phyloP scores from a whole-genome alignment of 2,329 filamentous ascomycete species.

The Claviceps sp. region DNA sequence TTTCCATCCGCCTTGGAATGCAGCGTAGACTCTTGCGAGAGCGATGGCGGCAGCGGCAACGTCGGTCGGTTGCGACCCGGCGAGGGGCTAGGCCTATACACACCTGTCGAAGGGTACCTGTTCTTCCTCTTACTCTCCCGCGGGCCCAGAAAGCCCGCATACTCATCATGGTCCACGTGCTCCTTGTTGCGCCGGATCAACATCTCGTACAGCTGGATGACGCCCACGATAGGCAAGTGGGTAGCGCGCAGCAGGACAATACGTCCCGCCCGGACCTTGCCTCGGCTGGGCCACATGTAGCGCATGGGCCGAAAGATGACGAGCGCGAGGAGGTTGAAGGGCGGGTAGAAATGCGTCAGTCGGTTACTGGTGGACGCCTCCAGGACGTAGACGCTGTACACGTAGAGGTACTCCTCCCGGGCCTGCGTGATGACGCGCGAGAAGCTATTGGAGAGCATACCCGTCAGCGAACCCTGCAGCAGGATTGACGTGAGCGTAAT shows the following conservation, averaged over 20 bases:
- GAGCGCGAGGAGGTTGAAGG: slow-evolving; percentile 62
- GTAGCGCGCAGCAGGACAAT: slow-evolving; percentile 51
- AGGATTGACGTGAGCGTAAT: slow-evolving; percentile 66
- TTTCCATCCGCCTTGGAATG: slow-evolving; percentile 7
- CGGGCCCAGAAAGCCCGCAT: slow-evolving; percentile 35
- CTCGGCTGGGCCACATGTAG: slow-evolving; percentile 50
- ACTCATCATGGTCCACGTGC: slow-evolving; percentile 28
- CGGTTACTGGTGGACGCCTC: slow-evolving; percentile 55
- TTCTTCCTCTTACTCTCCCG: slow-evolving; percentile 15
- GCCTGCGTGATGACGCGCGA: slow-evolving; percentile 49
- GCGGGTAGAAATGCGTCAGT: slow-evolving; percentile 57
- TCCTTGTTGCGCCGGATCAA: slow-evolving; percentile 26
- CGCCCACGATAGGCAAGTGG: slow-evolving; percentile 54
- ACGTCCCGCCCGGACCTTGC: slow-evolving; percentile 46
- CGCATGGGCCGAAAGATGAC: slow-evolving; percentile 59
- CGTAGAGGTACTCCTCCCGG: slow-evolving; percentile 65
- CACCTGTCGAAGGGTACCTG: slow-evolving; percentile 7
- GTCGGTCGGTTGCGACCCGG: slow-evolving; percentile 7
- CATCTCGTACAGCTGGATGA: slow-evolving; percentile 53
- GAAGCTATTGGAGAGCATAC: slow-evolving; percentile 66
- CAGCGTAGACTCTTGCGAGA: slow-evolving; percentile 9
- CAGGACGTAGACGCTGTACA: slow-evolving; percentile 54
- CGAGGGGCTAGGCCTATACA: slow-evolving; percentile 8
- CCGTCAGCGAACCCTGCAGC: slow-evolving; percentile 64
- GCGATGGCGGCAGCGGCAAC: slow-evolving; percentile 5